Evolutionary conservation across 106 monocot species (phyloP).

Genomic region (Iris macrosiphon): DNA sequence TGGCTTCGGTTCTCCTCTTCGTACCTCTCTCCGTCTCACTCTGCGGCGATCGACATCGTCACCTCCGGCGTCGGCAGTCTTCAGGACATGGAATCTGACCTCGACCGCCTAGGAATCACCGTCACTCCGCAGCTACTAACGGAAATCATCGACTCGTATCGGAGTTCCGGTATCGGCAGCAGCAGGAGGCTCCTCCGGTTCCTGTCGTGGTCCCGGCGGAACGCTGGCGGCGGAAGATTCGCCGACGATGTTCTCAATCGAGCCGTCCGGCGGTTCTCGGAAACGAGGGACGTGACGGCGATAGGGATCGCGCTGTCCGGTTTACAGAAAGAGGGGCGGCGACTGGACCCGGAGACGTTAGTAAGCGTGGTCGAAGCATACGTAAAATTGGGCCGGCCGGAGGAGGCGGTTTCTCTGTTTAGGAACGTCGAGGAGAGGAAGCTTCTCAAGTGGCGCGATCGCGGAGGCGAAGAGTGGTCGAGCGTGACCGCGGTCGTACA

Average conservation of each 20-base stretch:
- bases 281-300: constrained; percentile 45
- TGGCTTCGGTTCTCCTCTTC: too few species aligned
- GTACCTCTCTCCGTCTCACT: too few species aligned
- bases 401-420: constrained; percentile 48
- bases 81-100: constrained; percentile 43
- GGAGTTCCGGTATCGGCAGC: neutral
- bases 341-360: constrained; percentile 38
- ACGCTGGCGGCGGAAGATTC: neutral
- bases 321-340: constrained; percentile 20
- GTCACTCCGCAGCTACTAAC: constrained; percentile 22
- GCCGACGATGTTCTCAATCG: constrained; percentile 28
- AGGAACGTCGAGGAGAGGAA: constrained; percentile 18
- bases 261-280: constrained; percentile 29
- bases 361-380: constrained; percentile 25
- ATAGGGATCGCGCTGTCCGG: constrained; percentile 26
- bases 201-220: constrained; percentile 45
- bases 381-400: constrained; percentile 35
- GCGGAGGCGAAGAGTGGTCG: neutral
- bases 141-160: constrained; percentile 27
- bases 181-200: constrained; percentile 53
- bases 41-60: constrained; percentile 15
- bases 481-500: constrained; percentile 24
- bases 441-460: neutral
- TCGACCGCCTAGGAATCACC: constrained; percentile 17
- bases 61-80: constrained; percentile 39